Evolutionary conservation across 371 early-diverging fungal genomes (phyloP), one percentile per base, ranked within the genome.

Genomic region (Mortierella sp.): DNA sequence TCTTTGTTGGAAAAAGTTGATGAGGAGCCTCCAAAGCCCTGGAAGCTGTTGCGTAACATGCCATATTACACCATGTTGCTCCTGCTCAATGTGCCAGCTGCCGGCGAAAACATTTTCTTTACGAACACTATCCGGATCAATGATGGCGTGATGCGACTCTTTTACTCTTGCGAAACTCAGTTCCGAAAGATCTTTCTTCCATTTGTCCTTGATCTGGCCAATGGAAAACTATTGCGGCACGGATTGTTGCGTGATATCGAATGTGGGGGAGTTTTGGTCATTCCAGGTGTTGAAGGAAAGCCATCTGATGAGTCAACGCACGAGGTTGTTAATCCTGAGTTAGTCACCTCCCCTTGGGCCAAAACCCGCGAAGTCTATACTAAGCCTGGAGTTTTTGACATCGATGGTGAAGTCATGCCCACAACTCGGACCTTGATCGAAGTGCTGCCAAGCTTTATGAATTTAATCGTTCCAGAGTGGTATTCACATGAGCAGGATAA

Each of bases 361-460:
- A 68, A 63, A 52, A 16, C 50, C 14, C 55, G 46, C 6, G 16
- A 25, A 18, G 52, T 77, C 15, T 53, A 77, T 44, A 57, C 50
- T 25, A 51, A 53, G 15, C 79, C 79, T 6, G 79, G 79, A 0
- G 14, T 68, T 23, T 77, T 77, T 63, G 79, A 77, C 51, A 66
- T 77, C 1, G 79, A 77, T 50, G 79, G 79, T 11, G 79, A 77
- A 37, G 60, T 59, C 16, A 72, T 77, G 69, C 72, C 69, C 1
- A 77, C 79, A 2, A 47, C 73, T 0, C 29, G 79, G 53, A 77
- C 79, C 0, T 50, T 77, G 63, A 72, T 77, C 28, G 73, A 77
- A 46, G 55, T 77, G 43, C 66, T 68, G 7, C 79, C 72, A 0
- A 69, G 70, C 11, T 72, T 72, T 30, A 64, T 77, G 73, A 56